Evolutionary conservation across 2,329 filamentous ascomycete genomes (phyloP).

Genomic region (Scedosporium dehoogii): DNA sequence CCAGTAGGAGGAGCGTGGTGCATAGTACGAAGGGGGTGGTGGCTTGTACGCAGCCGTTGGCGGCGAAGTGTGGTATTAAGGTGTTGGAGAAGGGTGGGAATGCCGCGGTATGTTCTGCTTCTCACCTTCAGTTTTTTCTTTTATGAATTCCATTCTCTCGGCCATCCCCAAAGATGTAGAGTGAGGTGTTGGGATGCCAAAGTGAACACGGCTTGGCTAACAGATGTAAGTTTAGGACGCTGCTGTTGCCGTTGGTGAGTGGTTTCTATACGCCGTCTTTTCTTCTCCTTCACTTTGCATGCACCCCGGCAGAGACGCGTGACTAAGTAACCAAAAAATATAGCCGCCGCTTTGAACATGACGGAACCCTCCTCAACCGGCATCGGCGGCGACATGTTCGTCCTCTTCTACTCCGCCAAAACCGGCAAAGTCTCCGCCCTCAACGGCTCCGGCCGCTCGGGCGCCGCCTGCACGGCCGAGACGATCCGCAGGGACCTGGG

Average conservation of each 20-base stretch:
- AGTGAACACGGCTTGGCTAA: too few relatives aligned
- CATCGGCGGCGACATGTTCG: constrained; percentile 96
- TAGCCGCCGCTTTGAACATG: constrained; percentile 83
- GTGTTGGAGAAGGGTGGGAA: constrained; percentile 85
- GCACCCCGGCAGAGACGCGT: neutral
- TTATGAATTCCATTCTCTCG: constrained; percentile 7
- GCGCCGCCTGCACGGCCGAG: constrained; percentile 58
- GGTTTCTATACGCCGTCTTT: too few relatives aligned
- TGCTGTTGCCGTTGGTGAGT: constrained; percentile 78
- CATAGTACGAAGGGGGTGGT: constrained; percentile 91
- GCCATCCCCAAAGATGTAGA: neutral
- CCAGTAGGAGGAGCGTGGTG: constrained; percentile 65
- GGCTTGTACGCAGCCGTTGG: constrained; percentile 79
- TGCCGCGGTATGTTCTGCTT: constrained; percentile 59
- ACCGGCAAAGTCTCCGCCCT: constrained; percentile 74
- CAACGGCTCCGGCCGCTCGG: constrained; percentile 87
- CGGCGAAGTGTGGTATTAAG: constrained; percentile 76
- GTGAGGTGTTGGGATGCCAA: too few relatives aligned
- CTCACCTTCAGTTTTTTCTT: neutral
- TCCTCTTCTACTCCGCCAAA: constrained; percentile 79
- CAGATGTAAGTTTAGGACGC: constrained; percentile 55
- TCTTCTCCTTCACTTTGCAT: too few relatives aligned
- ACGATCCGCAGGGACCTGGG: constrained; percentile 60
- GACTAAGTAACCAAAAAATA: too few relatives aligned
- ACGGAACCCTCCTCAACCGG: constrained; percentile 90